Evolutionary conservation across 1,284 basidiomycete species (phyloP).

Genomic region (Ganoderma lingzhi): DNA sequence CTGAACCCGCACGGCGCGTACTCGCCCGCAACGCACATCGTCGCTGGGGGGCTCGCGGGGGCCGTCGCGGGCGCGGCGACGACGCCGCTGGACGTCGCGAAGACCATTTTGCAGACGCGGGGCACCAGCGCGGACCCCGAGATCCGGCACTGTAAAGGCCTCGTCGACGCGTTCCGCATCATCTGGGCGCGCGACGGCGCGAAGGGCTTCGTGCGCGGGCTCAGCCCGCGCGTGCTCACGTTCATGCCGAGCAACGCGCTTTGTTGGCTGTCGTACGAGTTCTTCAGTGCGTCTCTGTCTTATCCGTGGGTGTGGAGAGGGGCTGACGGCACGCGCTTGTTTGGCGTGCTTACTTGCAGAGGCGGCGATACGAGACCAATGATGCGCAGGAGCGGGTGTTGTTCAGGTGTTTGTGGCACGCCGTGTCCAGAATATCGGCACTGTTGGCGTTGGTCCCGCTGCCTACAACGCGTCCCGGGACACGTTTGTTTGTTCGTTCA

Average conservation of each 20-base stretch:
- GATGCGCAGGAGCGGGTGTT: neutral
- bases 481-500: constrained; percentile 6
- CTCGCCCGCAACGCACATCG: constrained; percentile 91
- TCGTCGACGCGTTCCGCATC: constrained; percentile 89
- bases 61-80: constrained; percentile 96
- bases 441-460: neutral
- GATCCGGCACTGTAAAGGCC: constrained; percentile 87
- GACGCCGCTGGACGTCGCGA: constrained; percentile 98
- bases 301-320: neutral
- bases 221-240: constrained; percentile 92
- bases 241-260: constrained; percentile 98
- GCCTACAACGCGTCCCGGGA: neutral
- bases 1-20: constrained; percentile 91
- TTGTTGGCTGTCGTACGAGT: constrained; percentile 97
- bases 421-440: neutral
- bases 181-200: constrained; percentile 89
- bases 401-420: neutral
- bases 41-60: constrained; percentile 92
- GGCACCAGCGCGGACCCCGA: constrained; percentile 85
- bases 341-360: constrained; percentile 49
- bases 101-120: constrained; percentile 95
- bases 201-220: constrained; percentile 87
- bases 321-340: constrained; percentile 11
- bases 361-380: constrained; percentile 65
- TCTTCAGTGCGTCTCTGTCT: constrained; percentile 82